Evolutionary conservation across 306 rosid species (phyloP).

Genomic region (Begonia loranthoides): DNA sequence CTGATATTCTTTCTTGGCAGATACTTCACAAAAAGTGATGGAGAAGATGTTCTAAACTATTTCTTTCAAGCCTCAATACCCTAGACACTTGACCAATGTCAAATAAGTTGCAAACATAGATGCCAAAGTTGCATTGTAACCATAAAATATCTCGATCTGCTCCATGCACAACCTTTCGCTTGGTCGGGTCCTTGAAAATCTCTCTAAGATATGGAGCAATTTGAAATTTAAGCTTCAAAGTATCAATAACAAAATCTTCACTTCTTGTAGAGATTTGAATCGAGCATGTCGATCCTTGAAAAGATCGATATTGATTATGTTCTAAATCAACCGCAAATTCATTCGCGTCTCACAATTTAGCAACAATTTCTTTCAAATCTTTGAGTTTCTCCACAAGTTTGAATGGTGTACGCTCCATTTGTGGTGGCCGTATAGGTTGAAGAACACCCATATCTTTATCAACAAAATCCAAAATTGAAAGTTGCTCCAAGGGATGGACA

Average conservation of each 20-base stretch:
- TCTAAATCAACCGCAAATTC: constrained; percentile 99
- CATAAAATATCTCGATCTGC: constrained; percentile 84
- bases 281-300: constrained; percentile 93
- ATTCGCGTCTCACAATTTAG: constrained; percentile 49
- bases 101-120: constrained; percentile 80
- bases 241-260: constrained; percentile 84
- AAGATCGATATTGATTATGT: constrained; percentile 88
- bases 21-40: constrained; percentile 63
- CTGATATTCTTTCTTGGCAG: constrained; percentile 92
- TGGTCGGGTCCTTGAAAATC: constrained; percentile 77
- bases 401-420: constrained; percentile 53
- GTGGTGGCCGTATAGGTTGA: constrained; percentile 43
- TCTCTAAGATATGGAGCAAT: constrained; percentile 88
- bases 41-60: constrained; percentile 77
- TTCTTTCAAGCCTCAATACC: constrained; percentile 69
- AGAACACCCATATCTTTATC: constrained; percentile 31
- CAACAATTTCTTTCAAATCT: constrained; percentile 66
- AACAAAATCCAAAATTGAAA: constrained; percentile 55
- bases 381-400: constrained; percentile 64
- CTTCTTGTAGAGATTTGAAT: constrained; percentile 93
- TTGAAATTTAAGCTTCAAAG: constrained; percentile 74
- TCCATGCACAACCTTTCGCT: constrained; percentile 98
- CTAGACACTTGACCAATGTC: constrained; percentile 97
- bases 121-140: constrained; percentile 97
- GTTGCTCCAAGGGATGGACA: constrained; percentile 69